Conservation (phyloP, 495 filamentous ascomycete species). For the Friedmanniomyces endolithicus region DNA sequence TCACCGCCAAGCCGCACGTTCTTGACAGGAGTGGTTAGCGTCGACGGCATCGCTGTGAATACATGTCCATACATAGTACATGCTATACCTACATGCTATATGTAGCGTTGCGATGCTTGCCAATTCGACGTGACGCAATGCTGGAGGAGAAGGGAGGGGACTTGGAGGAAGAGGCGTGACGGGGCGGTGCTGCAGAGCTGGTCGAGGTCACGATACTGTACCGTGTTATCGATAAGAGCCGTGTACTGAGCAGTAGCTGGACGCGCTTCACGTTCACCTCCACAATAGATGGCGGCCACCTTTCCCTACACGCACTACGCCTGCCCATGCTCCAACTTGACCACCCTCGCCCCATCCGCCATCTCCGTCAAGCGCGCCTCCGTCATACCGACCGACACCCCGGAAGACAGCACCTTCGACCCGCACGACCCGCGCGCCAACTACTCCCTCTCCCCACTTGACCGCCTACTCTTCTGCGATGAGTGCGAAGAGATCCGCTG, state of each 20-base stretch:
- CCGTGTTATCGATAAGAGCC: background rate
- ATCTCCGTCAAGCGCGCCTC: constrained; percentile 31
- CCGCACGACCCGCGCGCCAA: constrained; percentile 71
- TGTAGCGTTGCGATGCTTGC: too few species aligned
- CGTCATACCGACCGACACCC: constrained; percentile 40
- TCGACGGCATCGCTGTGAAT: background rate
- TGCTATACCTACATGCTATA: too few species aligned
- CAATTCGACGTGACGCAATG: too few species aligned
- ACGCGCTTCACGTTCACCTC: background rate
- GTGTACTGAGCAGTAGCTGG: too few species aligned
- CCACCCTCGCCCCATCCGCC: constrained; percentile 18
- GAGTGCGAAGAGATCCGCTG: constrained; percentile 94
- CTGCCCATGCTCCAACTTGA: constrained; percentile 71
- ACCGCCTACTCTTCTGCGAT: constrained; percentile 88
- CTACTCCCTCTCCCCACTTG: constrained; percentile 84
- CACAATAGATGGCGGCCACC: constrained; percentile 50
- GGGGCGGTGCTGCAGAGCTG: too few species aligned
- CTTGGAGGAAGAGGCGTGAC: too few species aligned
- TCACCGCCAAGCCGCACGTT: background rate
- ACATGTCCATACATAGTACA: too few species aligned
- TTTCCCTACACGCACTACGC: constrained; percentile 87
- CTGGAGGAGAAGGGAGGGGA: too few species aligned
- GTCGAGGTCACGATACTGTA: too few species aligned
- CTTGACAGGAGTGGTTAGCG: background rate
- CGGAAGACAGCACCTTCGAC: constrained; percentile 74